Percentiles rank a stretch among this genome's conserved stretches.
phyloP scores from a whole-genome alignment of 2,329 filamentous ascomycete genomes.

The Shiraia bambusicola region DNA sequence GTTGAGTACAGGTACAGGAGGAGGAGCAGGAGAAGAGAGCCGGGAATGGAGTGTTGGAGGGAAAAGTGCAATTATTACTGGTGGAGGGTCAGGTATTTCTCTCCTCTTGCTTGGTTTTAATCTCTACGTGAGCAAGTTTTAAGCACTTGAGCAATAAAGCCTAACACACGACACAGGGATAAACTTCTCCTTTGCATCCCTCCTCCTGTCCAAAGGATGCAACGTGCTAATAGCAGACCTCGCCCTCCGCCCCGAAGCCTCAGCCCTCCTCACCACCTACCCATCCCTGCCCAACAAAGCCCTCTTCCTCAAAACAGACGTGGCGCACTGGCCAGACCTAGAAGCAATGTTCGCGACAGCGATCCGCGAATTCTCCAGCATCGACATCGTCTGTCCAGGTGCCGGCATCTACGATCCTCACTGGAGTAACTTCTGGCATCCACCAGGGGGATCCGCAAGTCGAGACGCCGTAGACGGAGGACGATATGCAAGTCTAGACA shows the following conservation, averaged over 20 bases:
- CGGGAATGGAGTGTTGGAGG: slow-evolving; percentile 44
- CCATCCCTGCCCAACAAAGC: slow-evolving; percentile 33
- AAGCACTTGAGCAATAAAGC: no score
- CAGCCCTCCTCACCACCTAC: slow-evolving; percentile 43
- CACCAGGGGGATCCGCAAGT: slow-evolving; percentile 42
- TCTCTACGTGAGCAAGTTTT: background rate
- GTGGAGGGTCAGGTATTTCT: slow-evolving; percentile 45
- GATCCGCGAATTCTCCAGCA: slow-evolving; percentile 31
- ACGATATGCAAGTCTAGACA: slow-evolving; percentile 44
- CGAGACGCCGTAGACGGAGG: slow-evolving; percentile 36
- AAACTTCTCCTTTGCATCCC: slow-evolving; percentile 48
- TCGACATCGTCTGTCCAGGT: slow-evolving; percentile 53
- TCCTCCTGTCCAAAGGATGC: slow-evolving; percentile 49
- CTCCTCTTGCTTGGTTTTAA: background rate
- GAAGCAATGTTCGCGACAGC: slow-evolving; percentile 36
- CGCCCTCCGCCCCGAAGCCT: slow-evolving; percentile 50
- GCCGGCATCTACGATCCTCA: slow-evolving; percentile 53
- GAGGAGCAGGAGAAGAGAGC: background rate
- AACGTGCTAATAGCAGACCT: slow-evolving; percentile 54
- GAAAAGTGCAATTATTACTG: slow-evolving; percentile 53
- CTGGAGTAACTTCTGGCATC: slow-evolving; percentile 53
- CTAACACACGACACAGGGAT: slow-evolving; percentile 43
- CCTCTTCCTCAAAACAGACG: slow-evolving; percentile 49
- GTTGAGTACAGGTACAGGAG: no score
- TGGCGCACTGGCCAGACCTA: slow-evolving; percentile 41